Conservation (phyloP, 768 basidiomycete species). For the Coprinopsis cinerea region DNA sequence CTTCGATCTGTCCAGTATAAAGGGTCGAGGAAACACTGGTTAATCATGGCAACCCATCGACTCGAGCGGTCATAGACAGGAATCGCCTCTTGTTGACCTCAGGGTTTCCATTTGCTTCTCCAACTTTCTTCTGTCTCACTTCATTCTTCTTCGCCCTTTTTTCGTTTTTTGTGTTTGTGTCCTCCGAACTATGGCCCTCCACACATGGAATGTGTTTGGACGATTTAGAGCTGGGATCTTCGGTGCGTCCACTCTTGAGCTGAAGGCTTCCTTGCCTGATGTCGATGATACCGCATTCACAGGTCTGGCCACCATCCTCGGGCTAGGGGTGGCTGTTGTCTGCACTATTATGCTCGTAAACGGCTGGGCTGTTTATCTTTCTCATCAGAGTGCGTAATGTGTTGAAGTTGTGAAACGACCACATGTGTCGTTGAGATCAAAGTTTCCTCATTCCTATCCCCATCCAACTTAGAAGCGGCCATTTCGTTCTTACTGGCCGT, state of each 20-base stretch:
- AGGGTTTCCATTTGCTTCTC: slow-evolving; percentile 24
- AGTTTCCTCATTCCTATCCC: too few species aligned
- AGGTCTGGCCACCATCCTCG: slow-evolving; percentile 28
- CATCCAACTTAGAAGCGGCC: not conserved
- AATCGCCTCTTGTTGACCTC: slow-evolving; percentile 21
- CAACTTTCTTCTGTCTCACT: slow-evolving; percentile 14
- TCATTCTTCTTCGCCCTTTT: slow-evolving; percentile 12
- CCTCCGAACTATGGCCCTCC: slow-evolving; percentile 20
- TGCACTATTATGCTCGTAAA: slow-evolving; percentile 28
- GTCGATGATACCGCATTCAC: not conserved
- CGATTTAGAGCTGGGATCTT: slow-evolving; percentile 27
- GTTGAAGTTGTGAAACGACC: not conserved
- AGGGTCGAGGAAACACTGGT: not conserved
- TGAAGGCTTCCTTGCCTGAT: too few species aligned
- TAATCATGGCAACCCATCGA: slow-evolving; percentile 6
- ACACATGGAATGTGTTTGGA: slow-evolving; percentile 28
- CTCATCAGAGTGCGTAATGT: slow-evolving; percentile 27
- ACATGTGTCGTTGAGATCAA: too few species aligned
- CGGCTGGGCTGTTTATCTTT: slow-evolving; percentile 27
- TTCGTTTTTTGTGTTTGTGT: slow-evolving; percentile 16
- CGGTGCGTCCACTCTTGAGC: slow-evolving; percentile 23
- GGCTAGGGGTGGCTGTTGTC: slow-evolving; percentile 27
- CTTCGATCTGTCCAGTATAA: not conserved
- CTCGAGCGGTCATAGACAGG: slow-evolving; percentile 3
- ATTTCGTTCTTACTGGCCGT: slow-evolving; percentile 1